Percentiles rank a stretch among this genome's conserved stretches.
Evolutionary conservation across 1,139 yeast genomes (phyloP).

Genomic region (Hyphopichia buzzinii): DNA sequence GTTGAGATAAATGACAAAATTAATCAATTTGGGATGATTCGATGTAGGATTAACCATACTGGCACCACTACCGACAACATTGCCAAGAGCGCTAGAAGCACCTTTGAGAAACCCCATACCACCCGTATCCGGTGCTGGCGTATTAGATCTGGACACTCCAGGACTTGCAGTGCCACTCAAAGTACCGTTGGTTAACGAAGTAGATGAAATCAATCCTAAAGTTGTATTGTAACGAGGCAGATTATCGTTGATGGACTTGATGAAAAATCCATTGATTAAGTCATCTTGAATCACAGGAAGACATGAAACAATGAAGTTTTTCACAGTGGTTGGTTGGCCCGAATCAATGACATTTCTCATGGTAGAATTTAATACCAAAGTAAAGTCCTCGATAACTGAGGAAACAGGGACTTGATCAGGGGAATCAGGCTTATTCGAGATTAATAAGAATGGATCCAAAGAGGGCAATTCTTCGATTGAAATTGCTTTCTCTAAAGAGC

Average conservation of each 20-base stretch:
- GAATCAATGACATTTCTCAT: constrained; percentile 59
- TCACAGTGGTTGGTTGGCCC: constrained; percentile 56
- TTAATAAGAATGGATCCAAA: constrained; percentile 28
- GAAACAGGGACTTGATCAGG: constrained; percentile 69
- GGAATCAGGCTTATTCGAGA: constrained; percentile 12
- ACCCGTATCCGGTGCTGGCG: constrained; percentile 34
- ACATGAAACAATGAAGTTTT: constrained; percentile 42
- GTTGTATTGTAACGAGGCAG: constrained; percentile 52
- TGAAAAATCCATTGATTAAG: constrained; percentile 37
- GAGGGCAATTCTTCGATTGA: constrained; percentile 74
- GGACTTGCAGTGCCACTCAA: constrained; percentile 21
- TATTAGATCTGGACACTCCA: constrained; percentile 27
- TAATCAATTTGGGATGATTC: constrained; percentile 38
- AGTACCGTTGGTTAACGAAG: constrained; percentile 16
- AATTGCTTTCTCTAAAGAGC: constrained; percentile 81
- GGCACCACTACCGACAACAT: constrained; percentile 37
- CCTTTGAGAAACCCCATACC: constrained; percentile 44
- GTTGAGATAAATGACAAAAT: constrained; percentile 56
- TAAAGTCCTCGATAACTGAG: constrained; percentile 83
- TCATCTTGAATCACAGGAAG: constrained; percentile 34
- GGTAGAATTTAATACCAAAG: constrained; percentile 68
- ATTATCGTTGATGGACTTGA: constrained; percentile 54
- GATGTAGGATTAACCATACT: constrained; percentile 17
- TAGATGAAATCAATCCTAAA: constrained; percentile 23
- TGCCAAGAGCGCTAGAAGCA: constrained; percentile 47